phyloP scores from a whole-genome alignment of 1,139 yeast genomes.

The Yamadazyma sp. region DNA sequence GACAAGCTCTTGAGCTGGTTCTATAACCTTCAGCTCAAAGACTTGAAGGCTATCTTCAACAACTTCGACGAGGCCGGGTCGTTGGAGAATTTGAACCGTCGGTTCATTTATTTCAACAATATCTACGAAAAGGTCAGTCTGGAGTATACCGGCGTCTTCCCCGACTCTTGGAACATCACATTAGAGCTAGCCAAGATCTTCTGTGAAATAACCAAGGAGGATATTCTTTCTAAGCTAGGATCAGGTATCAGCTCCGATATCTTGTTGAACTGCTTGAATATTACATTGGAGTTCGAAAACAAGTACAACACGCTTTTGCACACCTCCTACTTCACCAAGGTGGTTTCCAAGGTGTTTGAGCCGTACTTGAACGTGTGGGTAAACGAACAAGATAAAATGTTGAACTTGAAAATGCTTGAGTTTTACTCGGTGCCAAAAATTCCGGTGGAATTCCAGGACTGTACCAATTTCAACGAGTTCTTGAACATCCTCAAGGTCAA shows the following conservation, averaged over 20 bases:
- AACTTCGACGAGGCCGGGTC: conserved; percentile 91
- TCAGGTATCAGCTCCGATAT: conserved; percentile 47
- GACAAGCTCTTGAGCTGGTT: conserved; percentile 74
- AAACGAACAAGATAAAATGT: conserved; percentile 70
- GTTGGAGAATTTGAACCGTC: conserved; percentile 75
- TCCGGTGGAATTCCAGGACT: conserved; percentile 34
- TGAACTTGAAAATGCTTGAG: conserved; percentile 62
- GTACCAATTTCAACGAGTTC: conserved; percentile 25
- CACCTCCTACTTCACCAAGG: conserved; percentile 42
- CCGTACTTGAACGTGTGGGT: conserved; percentile 87
- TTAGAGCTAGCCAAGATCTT: conserved; percentile 60
- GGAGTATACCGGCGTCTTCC: conserved; percentile 57
- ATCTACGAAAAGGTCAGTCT: conserved; percentile 61
- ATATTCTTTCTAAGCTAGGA: conserved; percentile 42
- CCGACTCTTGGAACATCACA: conserved; percentile 70
- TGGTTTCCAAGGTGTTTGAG: conserved; percentile 75
- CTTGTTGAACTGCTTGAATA: conserved; percentile 45
- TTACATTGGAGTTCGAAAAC: conserved; percentile 69
- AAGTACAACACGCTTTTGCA: conserved; percentile 60
- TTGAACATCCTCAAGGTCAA: conserved; percentile 39
- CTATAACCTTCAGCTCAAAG: conserved; percentile 66
- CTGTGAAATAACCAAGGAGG: conserved; percentile 68
- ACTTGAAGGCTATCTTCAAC: conserved; percentile 72
- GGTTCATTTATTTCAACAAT: conserved; percentile 80
- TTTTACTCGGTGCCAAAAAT: conserved; percentile 52